Evolutionary conservation across 108 stramenopile genomes (phyloP), one percentile per base, ranked within the genome.

Genomic region (Pseudonitzschia multistriata): DNA sequence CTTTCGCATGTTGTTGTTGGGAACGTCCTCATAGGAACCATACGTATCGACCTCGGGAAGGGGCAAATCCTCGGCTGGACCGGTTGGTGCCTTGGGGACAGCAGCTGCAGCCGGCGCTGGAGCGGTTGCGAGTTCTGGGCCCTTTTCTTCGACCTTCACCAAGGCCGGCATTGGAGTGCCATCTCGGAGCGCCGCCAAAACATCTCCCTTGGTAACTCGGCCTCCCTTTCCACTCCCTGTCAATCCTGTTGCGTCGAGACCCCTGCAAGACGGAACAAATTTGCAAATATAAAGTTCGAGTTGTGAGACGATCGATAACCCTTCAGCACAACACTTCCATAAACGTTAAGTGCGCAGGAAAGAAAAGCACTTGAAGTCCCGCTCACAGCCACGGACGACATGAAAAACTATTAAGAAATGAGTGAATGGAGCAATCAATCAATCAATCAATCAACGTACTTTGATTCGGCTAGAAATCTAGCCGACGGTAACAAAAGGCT

Each of bases 161-260:
- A 90, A 50, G 17, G 86, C 71, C 0, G 80, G 63, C 60, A 91
- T 62, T 24, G 83, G 56, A 11, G 65, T 47, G 49, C 89, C 81
- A 65, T 79, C 72, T 45, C 59, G 35, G 54, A 94, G 45, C 36
- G 96, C 93, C n/a, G 47, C 27, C 61, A 96, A 64, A n/a, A 96
- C 90, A 68, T 96, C 96, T 33, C 89, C 91, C 78, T 97, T 97
- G 40, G 92, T 95, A 56, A 97, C 85, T 28, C 92, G 79, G 30
- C 96, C 96, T 8, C 87, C 92, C 76, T 93, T 94, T 25, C 91
- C 96, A 49, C 85, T 80, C 47, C 96, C 96, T 29, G 55, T 29
- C 63, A 97, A 72, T 28, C 71, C 80, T 50, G 85, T 84, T 22
- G 87, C 91, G 74, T 96, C 91, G 49, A 97, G 55, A 33, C 88